A percentile compares a stretch with the other conserved stretches of the same genome.
Conservation (phyloP, 169 alveolate genomes). For the Cyclospora cayetanensis region DNA sequence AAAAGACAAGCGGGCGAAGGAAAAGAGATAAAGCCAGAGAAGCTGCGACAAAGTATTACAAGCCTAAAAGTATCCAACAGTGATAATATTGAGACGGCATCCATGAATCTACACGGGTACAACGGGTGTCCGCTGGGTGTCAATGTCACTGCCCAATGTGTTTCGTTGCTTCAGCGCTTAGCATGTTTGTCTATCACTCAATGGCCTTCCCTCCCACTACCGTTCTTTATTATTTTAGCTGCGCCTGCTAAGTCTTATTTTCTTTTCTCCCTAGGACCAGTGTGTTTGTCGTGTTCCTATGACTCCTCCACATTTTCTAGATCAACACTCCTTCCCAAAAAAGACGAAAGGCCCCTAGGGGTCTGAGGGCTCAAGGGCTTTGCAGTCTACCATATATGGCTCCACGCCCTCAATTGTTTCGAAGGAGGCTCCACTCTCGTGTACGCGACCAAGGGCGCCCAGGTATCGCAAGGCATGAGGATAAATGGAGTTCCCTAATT, state of each 20-base stretch:
- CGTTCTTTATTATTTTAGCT: too few species aligned
- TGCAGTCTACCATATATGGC: not conserved
- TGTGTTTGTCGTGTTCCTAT: too few species aligned
- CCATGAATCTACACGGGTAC: not conserved
- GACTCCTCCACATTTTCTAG: too few species aligned
- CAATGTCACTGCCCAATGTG: too few species aligned
- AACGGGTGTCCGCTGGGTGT: not conserved
- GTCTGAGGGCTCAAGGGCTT: not conserved
- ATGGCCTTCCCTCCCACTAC: too few species aligned
- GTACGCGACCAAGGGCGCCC: constrained; percentile 46
- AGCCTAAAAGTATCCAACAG: not conserved
- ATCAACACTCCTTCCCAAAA: not conserved
- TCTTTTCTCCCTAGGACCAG: too few species aligned
- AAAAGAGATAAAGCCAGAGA: not conserved
- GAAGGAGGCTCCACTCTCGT: constrained; percentile 22
- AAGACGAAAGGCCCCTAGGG: not conserved
- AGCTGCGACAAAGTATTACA: not conserved
- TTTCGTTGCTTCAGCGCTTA: too few species aligned
- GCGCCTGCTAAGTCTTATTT: too few species aligned
- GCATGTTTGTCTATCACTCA: too few species aligned
- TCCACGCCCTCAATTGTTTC: constrained; percentile 9
- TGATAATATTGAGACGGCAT: not conserved
- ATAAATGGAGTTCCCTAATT: constrained; percentile 44
- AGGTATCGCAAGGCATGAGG: constrained; percentile 50
- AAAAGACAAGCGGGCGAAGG: not conserved